phyloP scores from a whole-genome alignment of 1,284 basidiomycete genomes.

The Naganishia albida region DNA sequence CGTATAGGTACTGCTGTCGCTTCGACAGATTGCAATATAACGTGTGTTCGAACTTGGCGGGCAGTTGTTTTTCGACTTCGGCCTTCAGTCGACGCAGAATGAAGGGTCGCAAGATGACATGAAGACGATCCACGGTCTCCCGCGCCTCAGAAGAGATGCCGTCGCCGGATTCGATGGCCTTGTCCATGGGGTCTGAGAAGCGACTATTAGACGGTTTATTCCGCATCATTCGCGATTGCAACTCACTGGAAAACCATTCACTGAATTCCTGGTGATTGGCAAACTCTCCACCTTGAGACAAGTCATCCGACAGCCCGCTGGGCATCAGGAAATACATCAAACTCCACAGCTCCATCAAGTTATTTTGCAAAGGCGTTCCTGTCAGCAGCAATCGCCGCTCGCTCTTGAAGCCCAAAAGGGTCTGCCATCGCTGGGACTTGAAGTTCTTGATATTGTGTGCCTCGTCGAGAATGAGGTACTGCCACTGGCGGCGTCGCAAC shows the following conservation, averaged over 20 bases:
- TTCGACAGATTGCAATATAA: conserved; percentile 90
- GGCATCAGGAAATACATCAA: conserved; percentile 95
- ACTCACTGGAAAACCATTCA: conserved; percentile 93
- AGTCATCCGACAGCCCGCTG: conserved; percentile 58
- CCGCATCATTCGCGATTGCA: not conserved
- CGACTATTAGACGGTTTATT: conserved; percentile 25
- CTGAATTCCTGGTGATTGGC: conserved; percentile 92
- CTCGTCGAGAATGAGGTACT: conserved; percentile 94
- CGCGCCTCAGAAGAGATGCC: conserved; percentile 78
- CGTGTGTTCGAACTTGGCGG: conserved; percentile 92
- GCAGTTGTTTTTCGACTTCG: conserved; percentile 94
- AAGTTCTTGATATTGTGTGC: conserved; percentile 95
- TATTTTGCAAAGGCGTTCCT: conserved; percentile 97
- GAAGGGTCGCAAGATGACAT: conserved; percentile 89
- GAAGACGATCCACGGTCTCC: conserved; percentile 84
- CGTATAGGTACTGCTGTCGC: conserved; percentile 92
- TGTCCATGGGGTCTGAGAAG: conserved; percentile 78
- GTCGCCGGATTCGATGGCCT: conserved; percentile 85
- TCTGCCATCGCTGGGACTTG: conserved; percentile 89
- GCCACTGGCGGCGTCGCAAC: conserved; percentile 93
- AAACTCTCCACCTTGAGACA: conserved; percentile 69
- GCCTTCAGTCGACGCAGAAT: conserved; percentile 90
- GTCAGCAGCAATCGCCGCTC: conserved; percentile 77
- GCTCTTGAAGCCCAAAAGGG: conserved; percentile 80
- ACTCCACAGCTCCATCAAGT: conserved; percentile 90